These are phyloP conservation scores for Beauveria rudraprayagi DNA, from an alignment of 2,329 filamentous ascomycete genomes.

Conservation along the genomic window DNA sequence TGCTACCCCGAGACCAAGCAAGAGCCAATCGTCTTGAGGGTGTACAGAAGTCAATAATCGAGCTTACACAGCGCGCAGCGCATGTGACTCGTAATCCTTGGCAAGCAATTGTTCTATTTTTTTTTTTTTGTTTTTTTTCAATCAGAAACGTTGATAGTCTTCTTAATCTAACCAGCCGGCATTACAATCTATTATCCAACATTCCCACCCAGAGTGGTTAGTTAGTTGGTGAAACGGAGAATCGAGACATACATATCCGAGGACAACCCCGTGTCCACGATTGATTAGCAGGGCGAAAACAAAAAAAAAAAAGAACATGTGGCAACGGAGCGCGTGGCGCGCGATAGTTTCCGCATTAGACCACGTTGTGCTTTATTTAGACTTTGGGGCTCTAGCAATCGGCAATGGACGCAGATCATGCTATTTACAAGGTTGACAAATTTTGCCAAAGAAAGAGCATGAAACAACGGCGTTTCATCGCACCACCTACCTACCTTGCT, in stretches of 20 bases:
- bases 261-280: neutral
- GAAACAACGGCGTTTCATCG: neutral
- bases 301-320: neutral
- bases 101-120: too few relatives aligned
- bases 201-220: too few relatives aligned
- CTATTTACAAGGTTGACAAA: neutral
- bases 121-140: too few relatives aligned
- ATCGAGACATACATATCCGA: neutral
- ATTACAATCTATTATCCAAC: too few relatives aligned
- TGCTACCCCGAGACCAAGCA: too few relatives aligned
- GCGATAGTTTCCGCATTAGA: neutral
- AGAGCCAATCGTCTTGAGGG: neutral
- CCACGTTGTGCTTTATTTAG: neutral
- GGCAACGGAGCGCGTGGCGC: neutral
- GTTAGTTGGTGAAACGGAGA: too few relatives aligned
- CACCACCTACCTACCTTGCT: too few relatives aligned
- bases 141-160: too few relatives aligned
- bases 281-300: neutral
- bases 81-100: too few relatives aligned
- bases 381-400: neutral
- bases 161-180: too few relatives aligned
- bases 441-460: neutral
- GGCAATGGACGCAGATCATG: neutral
- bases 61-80: neutral
- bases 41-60: neutral